These are phyloP conservation scores for Nakazawaea peltata DNA, from an alignment of 805 yeast genomes.

Conservation along the genomic window DNA sequence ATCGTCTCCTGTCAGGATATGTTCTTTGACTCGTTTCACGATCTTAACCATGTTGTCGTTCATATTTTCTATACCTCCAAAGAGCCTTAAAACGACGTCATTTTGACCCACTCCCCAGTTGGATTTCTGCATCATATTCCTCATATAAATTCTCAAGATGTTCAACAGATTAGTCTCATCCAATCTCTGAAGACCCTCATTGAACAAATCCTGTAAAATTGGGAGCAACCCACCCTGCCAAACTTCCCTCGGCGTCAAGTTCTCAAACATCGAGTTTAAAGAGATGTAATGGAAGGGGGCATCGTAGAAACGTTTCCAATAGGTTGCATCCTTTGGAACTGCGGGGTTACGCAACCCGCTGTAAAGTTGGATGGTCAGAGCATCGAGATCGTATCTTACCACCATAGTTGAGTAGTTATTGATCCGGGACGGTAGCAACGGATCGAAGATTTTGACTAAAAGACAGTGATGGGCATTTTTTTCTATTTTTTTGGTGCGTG, in stretches of 20 bases:
- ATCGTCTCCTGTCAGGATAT: not conserved
- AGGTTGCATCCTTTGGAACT: slow-evolving; percentile 5
- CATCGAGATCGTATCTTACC: slow-evolving; percentile 3
- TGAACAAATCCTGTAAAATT: slow-evolving; percentile 4
- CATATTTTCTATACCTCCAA: slow-evolving; percentile 4
- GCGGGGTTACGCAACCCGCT: slow-evolving; percentile 2
- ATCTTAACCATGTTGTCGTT: slow-evolving; percentile 4
- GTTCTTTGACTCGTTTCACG: not conserved
- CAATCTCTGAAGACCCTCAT: not conserved
- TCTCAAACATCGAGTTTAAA: slow-evolving; percentile 4
- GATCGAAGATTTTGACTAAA: too few relatives aligned
- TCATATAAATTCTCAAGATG: slow-evolving; percentile 4
- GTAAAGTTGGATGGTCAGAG: slow-evolving; percentile 4
- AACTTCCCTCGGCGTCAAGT: slow-evolving; percentile 1
- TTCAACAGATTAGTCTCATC: slow-evolving; percentile 2
- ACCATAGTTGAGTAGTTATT: too few relatives aligned
- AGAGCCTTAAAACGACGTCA: slow-evolving; percentile 4
- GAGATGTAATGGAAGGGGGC: slow-evolving; percentile 5
- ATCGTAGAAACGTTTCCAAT: slow-evolving; percentile 3
- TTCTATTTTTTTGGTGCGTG: too few relatives aligned
- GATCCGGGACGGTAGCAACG: too few relatives aligned
- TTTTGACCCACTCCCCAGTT: slow-evolving; percentile 4
- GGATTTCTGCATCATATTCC: not conserved
- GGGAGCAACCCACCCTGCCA: too few relatives aligned
- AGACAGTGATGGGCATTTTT: too few relatives aligned